These are phyloP conservation scores for Penicillium bialowiezense DNA, from an alignment of 495 filamentous ascomycete genomes.

Conservation along the genomic window DNA sequence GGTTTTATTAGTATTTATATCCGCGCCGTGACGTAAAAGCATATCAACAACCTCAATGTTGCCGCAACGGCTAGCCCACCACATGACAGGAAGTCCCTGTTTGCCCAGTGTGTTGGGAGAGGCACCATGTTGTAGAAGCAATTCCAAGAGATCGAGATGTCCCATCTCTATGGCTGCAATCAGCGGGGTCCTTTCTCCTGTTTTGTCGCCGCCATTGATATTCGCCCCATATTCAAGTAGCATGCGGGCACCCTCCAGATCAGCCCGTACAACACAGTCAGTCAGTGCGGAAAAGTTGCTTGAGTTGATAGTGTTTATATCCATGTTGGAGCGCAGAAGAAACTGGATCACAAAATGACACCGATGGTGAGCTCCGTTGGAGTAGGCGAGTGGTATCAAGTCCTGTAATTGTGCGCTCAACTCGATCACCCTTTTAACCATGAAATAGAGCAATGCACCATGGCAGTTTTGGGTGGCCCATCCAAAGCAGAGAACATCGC, in stretches of 20 bases:
- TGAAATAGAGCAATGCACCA: too few species aligned
- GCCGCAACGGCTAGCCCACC: too few species aligned
- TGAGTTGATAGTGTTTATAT: neutral
- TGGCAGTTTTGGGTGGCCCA: too few species aligned
- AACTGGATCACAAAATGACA: too few species aligned
- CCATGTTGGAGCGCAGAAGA: neutral
- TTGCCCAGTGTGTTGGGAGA: constrained; percentile 12
- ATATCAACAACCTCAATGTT: constrained; percentile 6
- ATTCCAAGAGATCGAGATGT: constrained; percentile 2
- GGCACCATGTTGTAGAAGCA: constrained; percentile 20
- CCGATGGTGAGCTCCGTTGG: too few species aligned
- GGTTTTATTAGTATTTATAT: constrained; percentile 2
- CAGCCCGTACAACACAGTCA: neutral
- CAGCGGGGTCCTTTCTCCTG: neutral
- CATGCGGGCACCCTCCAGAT: neutral
- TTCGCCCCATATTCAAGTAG: constrained; percentile 15
- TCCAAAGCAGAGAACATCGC: too few species aligned
- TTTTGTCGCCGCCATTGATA: constrained; percentile 4
- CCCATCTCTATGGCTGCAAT: constrained; percentile 12
- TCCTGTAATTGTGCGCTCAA: too few species aligned
- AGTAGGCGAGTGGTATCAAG: too few species aligned
- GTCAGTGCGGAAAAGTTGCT: neutral
- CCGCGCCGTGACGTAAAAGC: constrained; percentile 13
- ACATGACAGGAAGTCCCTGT: neutral
- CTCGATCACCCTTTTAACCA: too few species aligned